Evolutionary conservation across 1,139 yeast species (phyloP).

Genomic region (Magnusiomyces suaveolens): DNA sequence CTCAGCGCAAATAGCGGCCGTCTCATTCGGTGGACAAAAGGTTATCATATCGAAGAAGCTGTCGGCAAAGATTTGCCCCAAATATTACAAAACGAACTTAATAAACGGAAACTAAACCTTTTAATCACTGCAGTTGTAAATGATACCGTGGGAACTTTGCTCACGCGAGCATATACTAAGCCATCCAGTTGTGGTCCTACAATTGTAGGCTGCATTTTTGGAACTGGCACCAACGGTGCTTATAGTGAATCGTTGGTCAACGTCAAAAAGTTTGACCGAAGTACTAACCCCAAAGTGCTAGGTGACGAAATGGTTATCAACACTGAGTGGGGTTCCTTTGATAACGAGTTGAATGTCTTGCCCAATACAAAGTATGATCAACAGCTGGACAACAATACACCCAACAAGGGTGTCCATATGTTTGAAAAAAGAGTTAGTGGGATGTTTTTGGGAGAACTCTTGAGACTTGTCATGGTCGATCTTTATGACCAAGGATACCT

Average conservation of each 20-base stretch:
- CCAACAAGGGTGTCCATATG: constrained; percentile 81
- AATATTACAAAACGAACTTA: constrained; percentile 59
- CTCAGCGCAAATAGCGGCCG: constrained; percentile 67
- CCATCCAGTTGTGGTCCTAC: constrained; percentile 56
- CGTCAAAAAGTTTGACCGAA: constrained; percentile 54
- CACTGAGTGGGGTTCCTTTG: constrained; percentile 97
- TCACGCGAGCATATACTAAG: constrained; percentile 73
- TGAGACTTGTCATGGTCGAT: constrained; percentile 63
- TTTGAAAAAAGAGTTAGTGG: constrained; percentile 92
- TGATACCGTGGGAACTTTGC: constrained; percentile 87
- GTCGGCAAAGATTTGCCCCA: constrained; percentile 75
- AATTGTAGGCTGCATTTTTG: constrained; percentile 79
- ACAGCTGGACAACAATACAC: constrained; percentile 58
- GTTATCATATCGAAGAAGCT: constrained; percentile 74
- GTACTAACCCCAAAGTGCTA: constrained; percentile 36
- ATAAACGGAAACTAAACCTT: constrained; percentile 51
- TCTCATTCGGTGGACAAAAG: constrained; percentile 90
- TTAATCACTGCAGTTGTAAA: constrained; percentile 81
- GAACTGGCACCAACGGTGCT: constrained; percentile 96
- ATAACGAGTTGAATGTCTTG: constrained; percentile 58
- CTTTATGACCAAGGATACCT: constrained; percentile 49
- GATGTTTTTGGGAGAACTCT: constrained; percentile 84
- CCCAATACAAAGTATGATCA: constrained; percentile 71
- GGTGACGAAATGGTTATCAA: constrained; percentile 64
- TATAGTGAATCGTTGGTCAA: constrained; percentile 65